Percentiles rank a stretch among this genome's conserved stretches.
These are phyloP conservation scores for Boletus subparvulus DNA, from an alignment of 768 basidiomycete genomes.

Conservation along the genomic window DNA sequence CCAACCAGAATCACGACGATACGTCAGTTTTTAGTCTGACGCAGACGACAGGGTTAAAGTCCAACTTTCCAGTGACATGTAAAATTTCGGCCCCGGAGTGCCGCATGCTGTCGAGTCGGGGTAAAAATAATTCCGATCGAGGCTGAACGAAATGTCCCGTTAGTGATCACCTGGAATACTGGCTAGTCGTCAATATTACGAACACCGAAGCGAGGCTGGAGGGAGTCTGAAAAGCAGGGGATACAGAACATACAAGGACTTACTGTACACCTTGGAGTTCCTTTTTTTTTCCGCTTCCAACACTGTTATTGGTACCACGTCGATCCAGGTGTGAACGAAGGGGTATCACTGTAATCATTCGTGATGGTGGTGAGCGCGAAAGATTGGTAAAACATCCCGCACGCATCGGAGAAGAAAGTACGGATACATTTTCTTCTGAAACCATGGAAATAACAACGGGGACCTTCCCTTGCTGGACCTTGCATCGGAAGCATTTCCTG, in stretches of 20 bases:
- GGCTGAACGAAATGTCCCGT: not conserved
- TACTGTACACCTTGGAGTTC: not conserved
- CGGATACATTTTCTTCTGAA: not conserved
- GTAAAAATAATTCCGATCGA: not conserved
- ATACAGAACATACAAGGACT: not conserved
- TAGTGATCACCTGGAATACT: not conserved
- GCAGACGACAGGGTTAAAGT: not conserved
- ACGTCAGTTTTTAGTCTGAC: not conserved
- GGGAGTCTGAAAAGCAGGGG: not conserved
- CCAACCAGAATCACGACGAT: not conserved
- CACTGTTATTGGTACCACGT: not conserved
- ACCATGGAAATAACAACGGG: not conserved
- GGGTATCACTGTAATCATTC: not conserved
- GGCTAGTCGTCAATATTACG: not conserved
- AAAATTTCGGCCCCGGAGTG: not conserved
- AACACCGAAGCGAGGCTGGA: not conserved
- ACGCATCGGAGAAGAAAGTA: not conserved
- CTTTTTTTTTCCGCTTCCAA: not conserved
- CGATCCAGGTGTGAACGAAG: not conserved
- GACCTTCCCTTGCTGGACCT: not conserved
- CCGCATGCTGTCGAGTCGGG: not conserved
- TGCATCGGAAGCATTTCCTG: not conserved
- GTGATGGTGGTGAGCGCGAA: not conserved
- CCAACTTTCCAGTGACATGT: not conserved
- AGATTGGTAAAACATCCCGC: not conserved